Evolutionary conservation across 768 basidiomycete species (phyloP).

Genomic region (Macrolepiota dolichaula): DNA sequence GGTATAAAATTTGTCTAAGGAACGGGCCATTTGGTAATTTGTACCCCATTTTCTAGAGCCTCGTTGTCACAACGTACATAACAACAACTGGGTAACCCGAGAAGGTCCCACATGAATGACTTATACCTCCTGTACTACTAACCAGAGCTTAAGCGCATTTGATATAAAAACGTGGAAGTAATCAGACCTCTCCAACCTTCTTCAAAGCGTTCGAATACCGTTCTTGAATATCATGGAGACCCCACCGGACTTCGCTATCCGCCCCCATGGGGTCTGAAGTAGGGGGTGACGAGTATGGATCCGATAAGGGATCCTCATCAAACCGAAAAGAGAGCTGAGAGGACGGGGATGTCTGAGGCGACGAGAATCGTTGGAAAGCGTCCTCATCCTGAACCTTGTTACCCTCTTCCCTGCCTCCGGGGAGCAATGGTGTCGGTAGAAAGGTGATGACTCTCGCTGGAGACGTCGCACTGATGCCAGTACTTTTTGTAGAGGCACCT

Average conservation of each 20-base stretch:
- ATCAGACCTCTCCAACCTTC: slow-evolving; percentile 4
- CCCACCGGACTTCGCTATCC: neutral
- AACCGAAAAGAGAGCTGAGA: neutral
- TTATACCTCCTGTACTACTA: slow-evolving; percentile 2
- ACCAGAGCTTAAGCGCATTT: neutral
- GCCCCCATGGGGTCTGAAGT: neutral
- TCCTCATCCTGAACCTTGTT: neutral
- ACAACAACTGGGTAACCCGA: slow-evolving; percentile 1
- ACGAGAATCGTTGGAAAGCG: neutral
- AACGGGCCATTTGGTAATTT: neutral
- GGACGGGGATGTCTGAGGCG: slow-evolving; percentile 2
- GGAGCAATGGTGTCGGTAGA: slow-evolving; percentile 1
- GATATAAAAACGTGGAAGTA: neutral
- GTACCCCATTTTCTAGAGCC: neutral
- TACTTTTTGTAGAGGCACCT: neutral
- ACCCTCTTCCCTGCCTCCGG: too few species aligned
- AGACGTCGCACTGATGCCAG: slow-evolving; percentile 2
- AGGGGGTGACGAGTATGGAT: slow-evolving; percentile 1
- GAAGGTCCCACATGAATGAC: neutral
- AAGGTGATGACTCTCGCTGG: slow-evolving; percentile 5
- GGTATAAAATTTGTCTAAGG: neutral
- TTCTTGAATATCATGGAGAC: neutral
- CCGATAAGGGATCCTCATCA: neutral
- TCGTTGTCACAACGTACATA: slow-evolving; percentile 1
- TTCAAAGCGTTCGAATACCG: neutral